phyloP scores from a whole-genome alignment of 805 yeast genomes.

The Kuraishia piskuri region DNA sequence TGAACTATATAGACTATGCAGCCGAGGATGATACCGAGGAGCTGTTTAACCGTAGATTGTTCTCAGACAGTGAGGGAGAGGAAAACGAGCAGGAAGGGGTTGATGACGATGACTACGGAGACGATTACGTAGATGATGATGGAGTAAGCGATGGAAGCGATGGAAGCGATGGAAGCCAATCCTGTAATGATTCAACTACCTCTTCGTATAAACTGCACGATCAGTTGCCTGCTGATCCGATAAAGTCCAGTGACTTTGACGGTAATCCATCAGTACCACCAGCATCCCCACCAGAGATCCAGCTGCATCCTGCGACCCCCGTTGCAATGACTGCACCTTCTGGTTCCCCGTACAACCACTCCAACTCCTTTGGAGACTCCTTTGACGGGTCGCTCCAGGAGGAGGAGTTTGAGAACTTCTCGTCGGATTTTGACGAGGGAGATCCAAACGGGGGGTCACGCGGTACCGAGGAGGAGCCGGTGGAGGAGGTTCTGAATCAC shows the following conservation, averaged over 20 bases:
- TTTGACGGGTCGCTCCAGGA: background rate
- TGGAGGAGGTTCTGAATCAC: too few relatives aligned
- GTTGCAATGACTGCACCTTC: background rate
- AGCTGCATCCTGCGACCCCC: background rate
- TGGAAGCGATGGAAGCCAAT: background rate
- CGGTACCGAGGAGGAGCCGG: background rate
- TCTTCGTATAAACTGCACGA: constrained; percentile 1
- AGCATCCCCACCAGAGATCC: background rate
- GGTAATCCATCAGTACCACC: background rate
- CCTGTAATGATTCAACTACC: background rate
- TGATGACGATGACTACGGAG: constrained; percentile 5
- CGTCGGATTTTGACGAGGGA: constrained; percentile 7
- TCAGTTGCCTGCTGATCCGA: background rate
- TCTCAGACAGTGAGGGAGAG: constrained; percentile 22
- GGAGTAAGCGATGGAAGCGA: background rate
- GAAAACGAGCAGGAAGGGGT: background rate
- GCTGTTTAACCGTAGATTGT: constrained; percentile 26
- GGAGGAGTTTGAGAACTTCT: constrained; percentile 8
- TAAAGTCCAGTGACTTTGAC: background rate
- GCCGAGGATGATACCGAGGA: constrained; percentile 29
- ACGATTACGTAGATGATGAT: constrained; percentile 5
- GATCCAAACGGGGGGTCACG: background rate
- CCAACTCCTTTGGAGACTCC: background rate
- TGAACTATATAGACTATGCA: constrained; percentile 22
- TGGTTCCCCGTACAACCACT: background rate